Evolutionary conservation across 2,329 filamentous ascomycete species (phyloP).

Genomic region (Scortechinia acanthostroma): DNA sequence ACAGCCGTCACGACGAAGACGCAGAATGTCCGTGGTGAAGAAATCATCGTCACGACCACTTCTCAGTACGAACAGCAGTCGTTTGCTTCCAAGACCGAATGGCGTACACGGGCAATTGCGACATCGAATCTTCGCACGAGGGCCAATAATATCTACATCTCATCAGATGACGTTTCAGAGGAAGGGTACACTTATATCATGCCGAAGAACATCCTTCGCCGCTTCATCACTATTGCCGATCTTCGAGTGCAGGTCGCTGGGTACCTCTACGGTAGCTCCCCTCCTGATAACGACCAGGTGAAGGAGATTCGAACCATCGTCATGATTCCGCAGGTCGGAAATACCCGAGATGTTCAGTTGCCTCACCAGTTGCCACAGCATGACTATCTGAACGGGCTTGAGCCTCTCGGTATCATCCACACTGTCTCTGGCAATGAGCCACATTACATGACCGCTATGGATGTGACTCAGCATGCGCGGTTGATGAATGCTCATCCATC

Average conservation of each 20-base stretch:
- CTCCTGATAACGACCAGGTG: conserved; percentile 88
- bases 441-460: conserved; percentile 89
- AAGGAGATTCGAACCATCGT: conserved; percentile 96
- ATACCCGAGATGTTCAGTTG: conserved; percentile 82
- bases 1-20: conserved; percentile 98
- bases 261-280: conserved; percentile 87
- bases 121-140: conserved; percentile 90
- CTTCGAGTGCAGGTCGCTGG: conserved; percentile 92
- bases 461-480: conserved; percentile 88
- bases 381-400: conserved; percentile 77
- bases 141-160: conserved; percentile 97
- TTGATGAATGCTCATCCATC: conserved; percentile 75
- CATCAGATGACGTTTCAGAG: conserved; percentile 84
- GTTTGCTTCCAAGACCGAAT: conserved; percentile 97
- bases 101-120: conserved; percentile 92
- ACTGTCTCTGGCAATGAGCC: conserved; percentile 91
- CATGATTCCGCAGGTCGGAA: conserved; percentile 94
- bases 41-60: conserved; percentile 96
- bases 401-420: conserved; percentile 90
- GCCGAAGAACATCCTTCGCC: conserved; percentile 97
- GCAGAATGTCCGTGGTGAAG: conserved; percentile 91
- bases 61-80: conserved; percentile 97
- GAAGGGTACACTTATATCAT: conserved; percentile 95
- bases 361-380: conserved; percentile 86
- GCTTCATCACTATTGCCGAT: conserved; percentile 95